Evolutionary conservation across 2,329 filamentous ascomycete species (phyloP).

Genomic region (Fusarium sp.): DNA sequence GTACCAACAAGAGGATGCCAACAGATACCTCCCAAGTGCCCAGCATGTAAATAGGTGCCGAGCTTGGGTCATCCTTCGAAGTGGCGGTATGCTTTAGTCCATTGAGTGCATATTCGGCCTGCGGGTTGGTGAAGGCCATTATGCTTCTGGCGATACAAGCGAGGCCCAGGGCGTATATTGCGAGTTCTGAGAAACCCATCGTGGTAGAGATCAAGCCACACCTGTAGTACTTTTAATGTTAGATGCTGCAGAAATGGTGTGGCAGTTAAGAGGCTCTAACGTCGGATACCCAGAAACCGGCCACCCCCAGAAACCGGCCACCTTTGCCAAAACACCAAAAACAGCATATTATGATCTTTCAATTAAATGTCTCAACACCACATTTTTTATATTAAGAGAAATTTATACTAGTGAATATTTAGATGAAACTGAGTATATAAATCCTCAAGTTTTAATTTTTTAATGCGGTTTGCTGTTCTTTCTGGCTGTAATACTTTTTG

Average conservation of each 20-base stretch:
- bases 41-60: conserved; percentile 3
- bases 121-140: conserved; percentile 7
- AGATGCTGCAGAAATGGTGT: neutral
- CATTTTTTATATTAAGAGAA: too few species aligned
- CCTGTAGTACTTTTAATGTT: too few species aligned
- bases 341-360: too few species aligned
- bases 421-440: too few species aligned
- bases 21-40: conserved; percentile 6
- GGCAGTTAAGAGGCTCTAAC: neutral
- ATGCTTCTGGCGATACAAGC: conserved; percentile 1
- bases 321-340: too few species aligned
- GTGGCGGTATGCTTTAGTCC: neutral
- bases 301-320: too few species aligned
- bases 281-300: too few species aligned
- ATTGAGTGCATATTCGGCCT: conserved; percentile 7
- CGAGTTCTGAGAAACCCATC: neutral
- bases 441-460: too few species aligned
- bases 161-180: neutral
- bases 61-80: neutral
- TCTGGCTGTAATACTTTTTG: too few species aligned
- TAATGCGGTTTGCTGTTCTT: too few species aligned
- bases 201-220: accelerated
- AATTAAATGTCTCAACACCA: too few species aligned
- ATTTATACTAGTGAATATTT: too few species aligned
- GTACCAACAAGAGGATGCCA: neutral